phyloP scores from a whole-genome alignment of 805 yeast species.

The Candida koratica region DNA sequence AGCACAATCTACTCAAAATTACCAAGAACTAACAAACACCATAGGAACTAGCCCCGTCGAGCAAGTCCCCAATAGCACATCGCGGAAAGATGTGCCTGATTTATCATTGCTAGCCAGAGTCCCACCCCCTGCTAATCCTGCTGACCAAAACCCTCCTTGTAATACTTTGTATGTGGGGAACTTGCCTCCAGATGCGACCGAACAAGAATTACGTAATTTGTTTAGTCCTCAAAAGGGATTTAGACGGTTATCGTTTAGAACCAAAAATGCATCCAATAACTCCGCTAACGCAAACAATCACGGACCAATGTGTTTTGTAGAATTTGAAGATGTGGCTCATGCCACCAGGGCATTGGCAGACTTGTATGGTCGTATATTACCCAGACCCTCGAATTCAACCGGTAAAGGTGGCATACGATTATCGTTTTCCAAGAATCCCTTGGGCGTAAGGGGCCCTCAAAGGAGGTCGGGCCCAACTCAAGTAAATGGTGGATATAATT shows the following conservation, averaged over 20 bases:
- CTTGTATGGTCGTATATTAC: slow-evolving; percentile 86
- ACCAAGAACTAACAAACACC: slow-evolving; percentile 4
- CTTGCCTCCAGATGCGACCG: slow-evolving; percentile 95
- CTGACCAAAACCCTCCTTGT: slow-evolving; percentile 98
- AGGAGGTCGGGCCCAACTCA: slow-evolving; percentile 31
- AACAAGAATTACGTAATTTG: slow-evolving; percentile 80
- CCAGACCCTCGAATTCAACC: slow-evolving; percentile 60
- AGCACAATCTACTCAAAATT: not conserved
- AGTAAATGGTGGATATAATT: slow-evolving; percentile 13
- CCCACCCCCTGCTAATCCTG: slow-evolving; percentile 94
- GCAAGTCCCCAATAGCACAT: slow-evolving; percentile 14
- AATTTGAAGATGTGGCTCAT: slow-evolving; percentile 90
- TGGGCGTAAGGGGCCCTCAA: slow-evolving; percentile 84
- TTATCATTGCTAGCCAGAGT: slow-evolving; percentile 71
- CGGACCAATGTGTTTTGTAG: slow-evolving; percentile 99
- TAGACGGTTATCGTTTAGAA: slow-evolving; percentile 86
- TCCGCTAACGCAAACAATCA: slow-evolving; percentile 45
- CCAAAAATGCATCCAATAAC: slow-evolving; percentile 36
- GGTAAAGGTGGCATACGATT: slow-evolving; percentile 93
- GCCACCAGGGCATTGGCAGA: slow-evolving; percentile 95
- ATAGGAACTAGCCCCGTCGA: slow-evolving; percentile 13
- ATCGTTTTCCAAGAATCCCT: slow-evolving; percentile 92
- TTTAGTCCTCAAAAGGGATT: slow-evolving; percentile 90
- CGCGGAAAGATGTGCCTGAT: slow-evolving; percentile 49
- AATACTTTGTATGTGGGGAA: slow-evolving; percentile 96